phyloP scores from a whole-genome alignment of 192 early-diverging fungal genomes.

The Phycomyces blakesleeanus region DNA sequence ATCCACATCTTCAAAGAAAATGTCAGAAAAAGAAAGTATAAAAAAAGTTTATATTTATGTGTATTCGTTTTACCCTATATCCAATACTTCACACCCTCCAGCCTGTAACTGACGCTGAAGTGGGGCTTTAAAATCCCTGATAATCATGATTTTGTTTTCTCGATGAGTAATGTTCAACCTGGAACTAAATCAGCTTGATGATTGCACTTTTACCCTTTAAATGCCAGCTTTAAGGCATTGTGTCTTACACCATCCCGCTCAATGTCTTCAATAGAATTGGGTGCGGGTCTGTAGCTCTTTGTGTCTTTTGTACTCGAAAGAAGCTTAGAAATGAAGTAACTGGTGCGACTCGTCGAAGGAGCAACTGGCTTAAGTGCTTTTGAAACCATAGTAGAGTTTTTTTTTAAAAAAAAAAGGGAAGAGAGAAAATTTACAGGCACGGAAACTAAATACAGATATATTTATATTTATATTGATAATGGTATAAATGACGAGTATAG shows the following conservation, averaged over 20 bases:
- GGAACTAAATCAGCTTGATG: not conserved
- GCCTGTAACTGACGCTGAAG: slow-evolving; percentile 11
- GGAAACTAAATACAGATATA: too few species aligned
- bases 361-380: not conserved
- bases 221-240: slow-evolving; percentile 21
- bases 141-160: too few species aligned
- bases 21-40: too few species aligned
- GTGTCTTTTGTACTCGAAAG: not conserved
- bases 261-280: slow-evolving; percentile 21
- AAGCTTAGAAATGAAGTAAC: not conserved
- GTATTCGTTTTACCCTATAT: slow-evolving; percentile 29
- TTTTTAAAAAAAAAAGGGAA: too few species aligned
- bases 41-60: too few species aligned
- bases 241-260: slow-evolving; percentile 19
- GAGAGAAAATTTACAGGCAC: too few species aligned
- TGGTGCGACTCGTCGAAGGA: not conserved
- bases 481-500: too few species aligned
- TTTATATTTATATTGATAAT: too few species aligned
- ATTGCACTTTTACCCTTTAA: slow-evolving; percentile 12
- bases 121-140: slow-evolving; percentile 24
- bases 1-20: slow-evolving; percentile 15
- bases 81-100: slow-evolving; percentile 24
- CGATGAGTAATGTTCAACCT: too few species aligned
- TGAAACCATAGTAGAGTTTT: not conserved
- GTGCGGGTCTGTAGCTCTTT: not conserved